Percentiles rank a stretch among this genome's conserved stretches.
Evolutionary conservation across 1,284 basidiomycete genomes (phyloP).

Genomic region (Ustilago cynodontis): DNA sequence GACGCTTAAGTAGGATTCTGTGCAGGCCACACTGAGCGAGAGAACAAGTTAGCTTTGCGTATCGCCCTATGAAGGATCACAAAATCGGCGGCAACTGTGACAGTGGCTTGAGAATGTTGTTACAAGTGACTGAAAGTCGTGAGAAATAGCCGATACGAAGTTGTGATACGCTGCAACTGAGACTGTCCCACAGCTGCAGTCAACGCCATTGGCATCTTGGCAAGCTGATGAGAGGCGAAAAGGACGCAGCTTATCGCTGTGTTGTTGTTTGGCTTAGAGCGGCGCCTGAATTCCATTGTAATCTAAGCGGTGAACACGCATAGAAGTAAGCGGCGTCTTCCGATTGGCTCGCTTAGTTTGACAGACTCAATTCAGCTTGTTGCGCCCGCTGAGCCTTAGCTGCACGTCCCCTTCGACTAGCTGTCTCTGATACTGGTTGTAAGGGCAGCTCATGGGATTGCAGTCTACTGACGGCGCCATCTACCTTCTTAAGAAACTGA

Average conservation of each 20-base stretch:
- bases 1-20: background rate
- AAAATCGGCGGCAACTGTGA: background rate
- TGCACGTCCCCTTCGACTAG: too few species aligned
- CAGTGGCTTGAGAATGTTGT: background rate
- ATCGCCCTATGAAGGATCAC: background rate
- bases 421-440: too few species aligned
- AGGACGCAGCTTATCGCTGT: background rate
- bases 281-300: background rate
- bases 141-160: too few species aligned
- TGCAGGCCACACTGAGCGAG: background rate
- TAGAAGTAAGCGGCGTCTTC: slow-evolving; percentile 18
- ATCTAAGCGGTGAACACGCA: slow-evolving; percentile 14
- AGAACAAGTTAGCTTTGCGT: background rate
- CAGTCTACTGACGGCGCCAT: too few species aligned
- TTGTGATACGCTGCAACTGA: too few species aligned
- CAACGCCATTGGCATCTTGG: too few species aligned
- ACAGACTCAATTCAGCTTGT: background rate
- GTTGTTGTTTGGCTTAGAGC: background rate
- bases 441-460: too few species aligned
- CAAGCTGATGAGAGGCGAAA: background rate
- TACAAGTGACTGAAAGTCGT: too few species aligned
- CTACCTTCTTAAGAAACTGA: too few species aligned
- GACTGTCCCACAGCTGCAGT: too few species aligned
- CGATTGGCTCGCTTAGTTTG: slow-evolving; percentile 31
- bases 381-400: background rate